Base-by-base conservation (phyloP, 352 stramenopile species). In the Phytophthora kernoviae region DNA sequence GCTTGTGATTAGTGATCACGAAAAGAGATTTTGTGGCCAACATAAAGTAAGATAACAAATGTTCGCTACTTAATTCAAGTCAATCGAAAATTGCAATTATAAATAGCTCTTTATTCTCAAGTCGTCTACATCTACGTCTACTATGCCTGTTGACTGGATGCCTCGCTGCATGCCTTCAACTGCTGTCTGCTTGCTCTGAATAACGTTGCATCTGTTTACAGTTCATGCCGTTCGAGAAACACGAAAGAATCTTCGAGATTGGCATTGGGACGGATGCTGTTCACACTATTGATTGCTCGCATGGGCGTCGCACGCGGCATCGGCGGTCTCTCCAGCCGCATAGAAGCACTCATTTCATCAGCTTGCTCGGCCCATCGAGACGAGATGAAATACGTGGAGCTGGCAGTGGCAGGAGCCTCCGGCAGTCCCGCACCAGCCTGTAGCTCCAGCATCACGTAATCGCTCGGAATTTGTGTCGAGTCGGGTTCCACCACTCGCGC, bases 401-500 rank as follows among this genome's bases (percentile, higher is more conserved):
- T 77, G 4, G 60, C 22, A 30, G 42, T 68, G 4, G 68, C 62
- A 8, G 61, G 51, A 2, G 59, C 52, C 46, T 81, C 77, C 18
- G 66, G 66, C 2, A 92, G 54, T 3, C 81, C 84, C 0, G 79
- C 79, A 15, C 81, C 78, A 18, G 84, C 80, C 57, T 91, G 80
- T 18, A 91, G 73, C 58, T 94, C 81, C 36, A 94, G 75, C 81
- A 91, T 89, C 41, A 93, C 84, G 58, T 93, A 93, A 58, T 91
- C 84, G 44, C 76, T 89, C 45, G 76, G 76, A 54, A 88, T 88
- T 27, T 59, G 49, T 27, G 62, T 22, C 5, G 58, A 20, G 2
- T 69, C 58, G 5, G 58, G 36, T 17, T 70, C 75, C 8, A 94
- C 77, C 10, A 94, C 60, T 4, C 69, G 75, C 12, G 82, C 82